A percentile compares a stretch with the other conserved stretches of the same genome.
Evolutionary conservation across 192 early-diverging fungal species (phyloP).

Genomic region (Podila verticillata): DNA sequence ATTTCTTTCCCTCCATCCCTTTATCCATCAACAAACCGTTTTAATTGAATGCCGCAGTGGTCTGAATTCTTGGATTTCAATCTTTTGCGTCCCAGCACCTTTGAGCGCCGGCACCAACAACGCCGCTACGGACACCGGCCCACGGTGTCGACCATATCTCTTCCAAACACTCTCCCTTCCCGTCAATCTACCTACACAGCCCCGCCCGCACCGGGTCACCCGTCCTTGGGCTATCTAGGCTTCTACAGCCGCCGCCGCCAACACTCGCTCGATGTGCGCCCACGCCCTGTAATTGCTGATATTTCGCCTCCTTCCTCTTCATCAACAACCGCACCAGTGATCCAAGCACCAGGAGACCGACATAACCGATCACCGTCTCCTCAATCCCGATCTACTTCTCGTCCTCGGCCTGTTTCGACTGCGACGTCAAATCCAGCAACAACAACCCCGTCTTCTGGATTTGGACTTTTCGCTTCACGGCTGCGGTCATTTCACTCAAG

Average conservation of each 20-base stretch:
- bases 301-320: background rate
- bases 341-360: background rate
- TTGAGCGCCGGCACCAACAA: constrained; percentile 7
- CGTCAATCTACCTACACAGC: background rate
- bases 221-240: background rate
- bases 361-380: background rate
- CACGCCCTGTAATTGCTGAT: no score
- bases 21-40: background rate
- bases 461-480: background rate
- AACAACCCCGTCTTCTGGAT: background rate
- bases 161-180: background rate
- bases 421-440: background rate
- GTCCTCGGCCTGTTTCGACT: background rate
- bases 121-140: background rate
- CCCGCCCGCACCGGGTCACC: background rate
- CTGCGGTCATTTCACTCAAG: background rate
- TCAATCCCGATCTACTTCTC: background rate
- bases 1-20: no score
- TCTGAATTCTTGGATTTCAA: constrained; percentile 15
- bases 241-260: background rate
- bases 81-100: constrained; percentile 15
- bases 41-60: constrained; percentile 13
- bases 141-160: background rate
- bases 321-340: background rate
- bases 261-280: background rate